Conservation (phyloP, 306 rosid species). For the Dryas octopetala region DNA sequence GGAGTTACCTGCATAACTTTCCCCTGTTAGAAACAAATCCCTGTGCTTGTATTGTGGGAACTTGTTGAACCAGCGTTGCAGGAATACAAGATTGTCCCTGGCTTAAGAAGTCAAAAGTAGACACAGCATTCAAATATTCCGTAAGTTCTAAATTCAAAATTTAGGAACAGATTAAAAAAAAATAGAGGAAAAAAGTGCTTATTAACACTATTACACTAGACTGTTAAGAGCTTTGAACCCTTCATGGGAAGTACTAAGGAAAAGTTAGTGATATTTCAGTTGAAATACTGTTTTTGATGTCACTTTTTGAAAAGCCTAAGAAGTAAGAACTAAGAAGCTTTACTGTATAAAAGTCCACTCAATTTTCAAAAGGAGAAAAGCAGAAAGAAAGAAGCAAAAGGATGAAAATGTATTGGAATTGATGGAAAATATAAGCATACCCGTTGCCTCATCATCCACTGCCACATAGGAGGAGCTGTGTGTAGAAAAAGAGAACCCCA, state of each 20-base stretch:
- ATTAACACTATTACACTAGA: background rate
- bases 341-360: conserved; percentile 1
- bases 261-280: conserved; percentile 15
- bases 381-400: conserved; percentile 24
- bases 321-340: conserved; percentile 15
- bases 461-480: conserved; percentile 47
- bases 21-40: conserved; percentile 64
- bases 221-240: background rate
- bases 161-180: conserved; percentile 7
- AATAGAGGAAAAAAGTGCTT: conserved; percentile 6
- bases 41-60: conserved; percentile 58
- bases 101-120: conserved; percentile 46
- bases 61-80: conserved; percentile 64
- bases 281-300: conserved; percentile 31
- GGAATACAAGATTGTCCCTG: conserved; percentile 58
- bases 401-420: conserved; percentile 16
- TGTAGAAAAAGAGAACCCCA: conserved; percentile 64
- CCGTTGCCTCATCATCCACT: conserved; percentile 61
- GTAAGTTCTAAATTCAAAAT: background rate
- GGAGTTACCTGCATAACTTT: conserved; percentile 69
- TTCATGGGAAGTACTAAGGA: conserved; percentile 29
- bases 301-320: conserved; percentile 36
- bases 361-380: conserved; percentile 28
- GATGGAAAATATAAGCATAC: conserved; percentile 18
- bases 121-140: conserved; percentile 1